A percentile compares a stretch with the other conserved stretches of the same genome.
phyloP scores from a whole-genome alignment of 2,329 filamentous ascomycete species.

The Colletotrichum coccodes region DNA sequence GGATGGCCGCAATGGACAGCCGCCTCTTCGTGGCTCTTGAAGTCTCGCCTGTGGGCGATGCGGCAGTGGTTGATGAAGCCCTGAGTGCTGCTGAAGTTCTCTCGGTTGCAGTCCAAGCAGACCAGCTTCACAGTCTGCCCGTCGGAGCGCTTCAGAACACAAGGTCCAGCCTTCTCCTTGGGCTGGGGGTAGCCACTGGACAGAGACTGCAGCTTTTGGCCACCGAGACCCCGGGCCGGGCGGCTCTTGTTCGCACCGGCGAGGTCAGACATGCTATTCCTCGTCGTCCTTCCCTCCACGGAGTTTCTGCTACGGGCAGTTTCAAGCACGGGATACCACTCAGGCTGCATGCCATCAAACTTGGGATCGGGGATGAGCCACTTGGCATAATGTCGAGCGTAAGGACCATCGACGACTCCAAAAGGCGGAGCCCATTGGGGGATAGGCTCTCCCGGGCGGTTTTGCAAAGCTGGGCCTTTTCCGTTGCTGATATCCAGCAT shows the following conservation, averaged over 20 bases:
- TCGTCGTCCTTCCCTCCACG: conserved; percentile 80
- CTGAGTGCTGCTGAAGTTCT: conserved; percentile 95
- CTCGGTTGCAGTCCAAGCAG: conserved; percentile 87
- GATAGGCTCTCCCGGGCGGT: conserved; percentile 69
- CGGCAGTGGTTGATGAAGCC: conserved; percentile 99
- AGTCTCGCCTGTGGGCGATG: conserved; percentile 92
- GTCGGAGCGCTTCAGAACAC: conserved; percentile 87
- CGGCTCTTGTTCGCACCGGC: conserved; percentile 59
- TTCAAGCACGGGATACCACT: conserved; percentile 54
- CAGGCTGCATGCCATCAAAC: conserved; percentile 77
- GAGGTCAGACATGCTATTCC: conserved; percentile 75
- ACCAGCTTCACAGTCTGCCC: conserved; percentile 89
- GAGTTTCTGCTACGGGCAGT: conserved; percentile 55
- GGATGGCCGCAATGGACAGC: conserved; percentile 87
- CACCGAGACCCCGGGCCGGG: conserved; percentile 58
- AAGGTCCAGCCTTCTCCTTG: conserved; percentile 86
- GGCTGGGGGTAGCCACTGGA: conserved; percentile 76
- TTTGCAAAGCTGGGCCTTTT: conserved; percentile 75
- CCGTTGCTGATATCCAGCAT: conserved; percentile 79
- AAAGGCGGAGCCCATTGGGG: conserved; percentile 87
- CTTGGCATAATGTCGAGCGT: conserved; percentile 92
- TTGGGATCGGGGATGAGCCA: conserved; percentile 92
- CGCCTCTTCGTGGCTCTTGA: conserved; percentile 95
- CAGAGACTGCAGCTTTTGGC: conserved; percentile 75
- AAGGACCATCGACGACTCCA: conserved; percentile 91